Evolutionary conservation across 495 filamentous ascomycete genomes (phyloP).

Genomic region (Immersiella caudata): DNA sequence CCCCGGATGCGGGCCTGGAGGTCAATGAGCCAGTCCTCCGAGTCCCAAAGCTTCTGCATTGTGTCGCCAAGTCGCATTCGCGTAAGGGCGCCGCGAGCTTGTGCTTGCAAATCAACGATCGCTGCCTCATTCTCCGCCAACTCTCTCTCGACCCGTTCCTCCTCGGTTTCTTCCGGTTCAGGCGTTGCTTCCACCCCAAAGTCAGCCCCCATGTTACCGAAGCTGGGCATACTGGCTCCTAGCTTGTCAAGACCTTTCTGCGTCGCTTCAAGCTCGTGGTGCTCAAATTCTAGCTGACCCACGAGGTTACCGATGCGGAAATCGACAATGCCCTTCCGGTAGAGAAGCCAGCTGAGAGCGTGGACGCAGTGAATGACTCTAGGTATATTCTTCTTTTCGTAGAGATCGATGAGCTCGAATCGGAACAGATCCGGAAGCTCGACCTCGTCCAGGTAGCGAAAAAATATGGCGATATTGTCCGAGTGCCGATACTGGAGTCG

Average conservation of each 20-base stretch:
- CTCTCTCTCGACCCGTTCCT: slow-evolving; percentile 86
- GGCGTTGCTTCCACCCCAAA: slow-evolving; percentile 66
- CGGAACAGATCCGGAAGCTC: slow-evolving; percentile 96
- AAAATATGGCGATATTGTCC: slow-evolving; percentile 95
- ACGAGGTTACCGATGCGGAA: slow-evolving; percentile 99
- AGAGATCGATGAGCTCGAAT: slow-evolving; percentile 96
- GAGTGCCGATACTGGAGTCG: slow-evolving; percentile 94
- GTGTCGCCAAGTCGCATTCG: slow-evolving; percentile 75
- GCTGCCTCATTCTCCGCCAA: slow-evolving; percentile 70
- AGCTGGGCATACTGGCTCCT: slow-evolving; percentile 94
- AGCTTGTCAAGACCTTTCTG: slow-evolving; percentile 96
- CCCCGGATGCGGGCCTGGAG: slow-evolving; percentile 85
- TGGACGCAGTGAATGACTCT: slow-evolving; percentile 99
- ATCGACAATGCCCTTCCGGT: slow-evolving; percentile 88
- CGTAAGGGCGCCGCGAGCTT: slow-evolving; percentile 78
- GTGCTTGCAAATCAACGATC: slow-evolving; percentile 81
- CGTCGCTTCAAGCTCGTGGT: slow-evolving; percentile 94
- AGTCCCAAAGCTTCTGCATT: slow-evolving; percentile 92
- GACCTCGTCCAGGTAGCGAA: slow-evolving; percentile 88
- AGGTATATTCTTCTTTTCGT: slow-evolving; percentile 99
- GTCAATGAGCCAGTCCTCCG: slow-evolving; percentile 74
- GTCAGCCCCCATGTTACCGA: slow-evolving; percentile 92
- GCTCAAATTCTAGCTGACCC: slow-evolving; percentile 94
- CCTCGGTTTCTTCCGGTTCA: slow-evolving; percentile 81
- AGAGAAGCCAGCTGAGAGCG: slow-evolving; percentile 92